These are phyloP conservation scores for Dissoconium aciculare DNA, from an alignment of 2,329 filamentous ascomycete species.

Conservation along the genomic window DNA sequence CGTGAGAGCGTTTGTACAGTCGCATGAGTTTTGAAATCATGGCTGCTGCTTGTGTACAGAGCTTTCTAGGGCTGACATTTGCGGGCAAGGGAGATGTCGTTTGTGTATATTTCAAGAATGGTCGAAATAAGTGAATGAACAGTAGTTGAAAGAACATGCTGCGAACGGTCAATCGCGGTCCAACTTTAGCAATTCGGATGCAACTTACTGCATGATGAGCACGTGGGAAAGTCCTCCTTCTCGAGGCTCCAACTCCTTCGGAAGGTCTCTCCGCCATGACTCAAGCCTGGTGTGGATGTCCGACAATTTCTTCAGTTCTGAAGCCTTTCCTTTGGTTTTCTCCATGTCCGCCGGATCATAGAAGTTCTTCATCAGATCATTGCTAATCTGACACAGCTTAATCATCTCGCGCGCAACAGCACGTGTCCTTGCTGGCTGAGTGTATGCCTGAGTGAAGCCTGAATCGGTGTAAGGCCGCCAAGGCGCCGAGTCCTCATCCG, in stretches of 20 bases:
- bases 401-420: slow-evolving; percentile 70
- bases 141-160: slow-evolving; percentile 97
- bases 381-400: slow-evolving; percentile 80
- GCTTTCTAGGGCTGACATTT: slow-evolving; percentile 77
- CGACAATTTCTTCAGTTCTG: slow-evolving; percentile 81
- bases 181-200: not conserved
- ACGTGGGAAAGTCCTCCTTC: slow-evolving; percentile 82
- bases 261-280: slow-evolving; percentile 72
- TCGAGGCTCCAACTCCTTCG: slow-evolving; percentile 73
- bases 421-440: slow-evolving; percentile 69
- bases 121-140: slow-evolving; percentile 88
- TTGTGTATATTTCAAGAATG: slow-evolving; percentile 82
- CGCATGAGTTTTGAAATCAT: slow-evolving; percentile 89
- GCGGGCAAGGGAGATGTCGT: slow-evolving; percentile 65
- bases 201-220: slow-evolving; percentile 67
- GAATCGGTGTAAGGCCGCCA: slow-evolving; percentile 85
- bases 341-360: slow-evolving; percentile 62
- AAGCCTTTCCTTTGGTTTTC: slow-evolving; percentile 54
- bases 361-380: slow-evolving; percentile 75
- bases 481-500: slow-evolving; percentile 65
- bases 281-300: slow-evolving; percentile 83
- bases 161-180: slow-evolving; percentile 14
- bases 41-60: slow-evolving; percentile 79
- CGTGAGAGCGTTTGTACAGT: slow-evolving; percentile 83
- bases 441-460: slow-evolving; percentile 56